Evolutionary conservation across 2,329 filamentous ascomycete genomes (phyloP).

Genomic region (Pleurostoma richardsiae): DNA sequence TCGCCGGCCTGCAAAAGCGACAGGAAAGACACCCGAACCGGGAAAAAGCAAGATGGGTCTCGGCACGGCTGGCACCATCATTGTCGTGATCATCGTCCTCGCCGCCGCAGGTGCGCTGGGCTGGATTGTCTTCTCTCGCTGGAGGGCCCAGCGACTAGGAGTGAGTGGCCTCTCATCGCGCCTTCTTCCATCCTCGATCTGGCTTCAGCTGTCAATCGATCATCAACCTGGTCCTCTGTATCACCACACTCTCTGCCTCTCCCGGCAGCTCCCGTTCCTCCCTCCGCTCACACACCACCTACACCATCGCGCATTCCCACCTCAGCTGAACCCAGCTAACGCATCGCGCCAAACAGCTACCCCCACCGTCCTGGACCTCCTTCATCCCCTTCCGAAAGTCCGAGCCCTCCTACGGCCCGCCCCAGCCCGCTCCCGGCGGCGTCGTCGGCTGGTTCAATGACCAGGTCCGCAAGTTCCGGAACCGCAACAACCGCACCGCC

Average conservation of each 20-base stretch:
- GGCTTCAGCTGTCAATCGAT: background rate
- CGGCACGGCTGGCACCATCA: constrained; percentile 59
- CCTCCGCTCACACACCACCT: no score
- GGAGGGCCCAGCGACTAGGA: constrained; percentile 68
- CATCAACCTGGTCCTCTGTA: background rate
- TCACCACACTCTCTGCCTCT: background rate
- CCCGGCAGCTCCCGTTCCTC: background rate
- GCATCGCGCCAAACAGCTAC: constrained; percentile 43
- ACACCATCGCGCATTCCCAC: no score
- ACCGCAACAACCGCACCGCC: constrained; percentile 60
- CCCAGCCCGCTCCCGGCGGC: constrained; percentile 54
- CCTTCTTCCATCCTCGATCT: background rate
- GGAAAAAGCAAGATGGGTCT: constrained; percentile 36
- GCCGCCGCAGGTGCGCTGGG: constrained; percentile 49
- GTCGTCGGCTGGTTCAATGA: constrained; percentile 69
- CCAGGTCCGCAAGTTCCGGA: constrained; percentile 58
- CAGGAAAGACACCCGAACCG: background rate
- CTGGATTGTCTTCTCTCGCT: constrained; percentile 68
- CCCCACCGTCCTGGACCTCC: constrained; percentile 60
- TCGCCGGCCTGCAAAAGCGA: no score
- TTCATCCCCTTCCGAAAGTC: constrained; percentile 66
- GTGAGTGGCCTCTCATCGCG: constrained; percentile 32
- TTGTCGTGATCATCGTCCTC: constrained; percentile 67
- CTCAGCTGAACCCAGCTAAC: constrained; percentile 3
- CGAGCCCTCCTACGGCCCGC: constrained; percentile 41